These are phyloP conservation scores for Amanita rubescens DNA, from an alignment of 768 basidiomycete genomes.

Conservation along the genomic window DNA sequence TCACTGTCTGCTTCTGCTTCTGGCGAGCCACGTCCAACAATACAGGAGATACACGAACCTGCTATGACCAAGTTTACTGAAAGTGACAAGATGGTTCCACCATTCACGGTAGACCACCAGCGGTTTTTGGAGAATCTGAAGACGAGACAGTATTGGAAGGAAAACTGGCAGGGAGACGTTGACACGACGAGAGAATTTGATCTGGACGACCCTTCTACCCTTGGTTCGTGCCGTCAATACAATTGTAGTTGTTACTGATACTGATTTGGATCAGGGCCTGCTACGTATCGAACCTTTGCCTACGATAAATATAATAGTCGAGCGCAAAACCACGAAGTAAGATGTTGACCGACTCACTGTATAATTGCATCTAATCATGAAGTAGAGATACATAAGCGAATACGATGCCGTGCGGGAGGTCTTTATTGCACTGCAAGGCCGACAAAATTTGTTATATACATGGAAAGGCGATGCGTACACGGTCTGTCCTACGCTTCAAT, in stretches of 20 bases:
- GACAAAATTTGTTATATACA: conserved; percentile 48
- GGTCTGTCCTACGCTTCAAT: conserved; percentile 17
- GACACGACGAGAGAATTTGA: conserved; percentile 41
- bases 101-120: conserved; percentile 37
- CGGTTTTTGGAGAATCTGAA: conserved; percentile 56
- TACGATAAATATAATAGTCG: conserved; percentile 27
- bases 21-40: background rate
- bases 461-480: conserved; percentile 27
- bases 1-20: conserved; percentile 11
- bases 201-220: conserved; percentile 63
- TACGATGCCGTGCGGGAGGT: conserved; percentile 73
- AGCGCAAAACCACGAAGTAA: conserved; percentile 37
- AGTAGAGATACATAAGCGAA: conserved; percentile 64
- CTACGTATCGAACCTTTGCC: conserved; percentile 28
- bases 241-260: background rate
- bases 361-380: background rate
- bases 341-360: background rate
- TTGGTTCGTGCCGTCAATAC: conserved; percentile 36
- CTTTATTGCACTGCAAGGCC: conserved; percentile 69
- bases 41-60: background rate
- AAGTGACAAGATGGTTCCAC: conserved; percentile 12
- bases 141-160: conserved; percentile 66
- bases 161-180: conserved; percentile 50
- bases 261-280: conserved; percentile 33
- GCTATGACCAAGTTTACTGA: background rate